Evolutionary conservation across 352 stramenopile genomes (phyloP).

Genomic region (Ophiocytium majus): DNA sequence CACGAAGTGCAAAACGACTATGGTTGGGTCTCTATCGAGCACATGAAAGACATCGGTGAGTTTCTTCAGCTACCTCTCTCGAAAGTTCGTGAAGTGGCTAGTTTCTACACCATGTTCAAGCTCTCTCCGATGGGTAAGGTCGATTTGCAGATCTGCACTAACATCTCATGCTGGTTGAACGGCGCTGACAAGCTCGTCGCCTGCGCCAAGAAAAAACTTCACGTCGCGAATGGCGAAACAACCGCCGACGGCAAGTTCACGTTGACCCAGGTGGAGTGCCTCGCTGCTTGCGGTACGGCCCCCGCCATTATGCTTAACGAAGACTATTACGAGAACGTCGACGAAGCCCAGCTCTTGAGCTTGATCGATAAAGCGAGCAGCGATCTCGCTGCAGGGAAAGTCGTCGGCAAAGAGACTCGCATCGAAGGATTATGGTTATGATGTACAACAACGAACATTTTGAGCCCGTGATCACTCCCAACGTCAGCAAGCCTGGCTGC

Average conservation of each 20-base stretch:
- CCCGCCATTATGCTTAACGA: neutral
- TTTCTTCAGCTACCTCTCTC: too few species aligned
- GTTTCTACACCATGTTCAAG: slow-evolving; percentile 5
- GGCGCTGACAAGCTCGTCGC: neutral
- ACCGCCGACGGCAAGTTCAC: neutral
- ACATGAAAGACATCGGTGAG: too few species aligned
- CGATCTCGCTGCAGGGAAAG: too few species aligned
- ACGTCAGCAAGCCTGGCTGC: too few species aligned
- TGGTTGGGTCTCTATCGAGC: too few species aligned
- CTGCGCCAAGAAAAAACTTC: neutral
- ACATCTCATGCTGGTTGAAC: neutral
- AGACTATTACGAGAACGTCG: neutral
- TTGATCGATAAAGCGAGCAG: too few species aligned
- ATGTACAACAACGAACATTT: too few species aligned
- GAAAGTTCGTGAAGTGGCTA: neutral
- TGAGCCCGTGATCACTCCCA: too few species aligned
- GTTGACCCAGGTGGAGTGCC: neutral
- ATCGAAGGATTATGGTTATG: too few species aligned
- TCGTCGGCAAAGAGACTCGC: too few species aligned
- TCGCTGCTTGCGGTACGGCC: neutral
- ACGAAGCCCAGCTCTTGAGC: too few species aligned
- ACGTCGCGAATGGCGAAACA: neutral
- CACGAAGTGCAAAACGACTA: too few species aligned
- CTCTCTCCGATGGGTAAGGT: neutral
- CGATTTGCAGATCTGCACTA: neutral